Percentiles rank a stretch among this genome's conserved stretches.
phyloP scores from a whole-genome alignment of 768 basidiomycete genomes.

The Tricholoma terreum region DNA sequence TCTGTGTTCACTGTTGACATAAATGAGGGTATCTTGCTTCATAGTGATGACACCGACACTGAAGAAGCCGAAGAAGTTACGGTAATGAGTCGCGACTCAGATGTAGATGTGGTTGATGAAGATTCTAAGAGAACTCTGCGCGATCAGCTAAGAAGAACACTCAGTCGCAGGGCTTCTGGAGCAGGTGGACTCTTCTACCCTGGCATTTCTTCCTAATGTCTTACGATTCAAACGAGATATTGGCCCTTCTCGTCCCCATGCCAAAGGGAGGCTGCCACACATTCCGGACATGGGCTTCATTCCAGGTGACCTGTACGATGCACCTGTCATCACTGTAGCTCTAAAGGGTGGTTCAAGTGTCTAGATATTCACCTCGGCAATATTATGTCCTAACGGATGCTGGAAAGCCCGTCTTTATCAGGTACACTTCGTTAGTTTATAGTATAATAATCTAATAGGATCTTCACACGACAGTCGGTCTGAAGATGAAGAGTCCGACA shows the following conservation, averaged over 20 bases:
- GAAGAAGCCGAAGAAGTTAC: conserved; percentile 51
- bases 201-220: conserved; percentile 1
- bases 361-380: conserved; percentile 56
- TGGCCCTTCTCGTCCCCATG: conserved; percentile 25
- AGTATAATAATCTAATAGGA: background rate
- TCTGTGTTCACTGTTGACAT: conserved; percentile 67
- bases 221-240: conserved; percentile 21
- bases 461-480: conserved; percentile 39
- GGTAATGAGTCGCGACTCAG: conserved; percentile 40
- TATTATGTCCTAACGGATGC: conserved; percentile 95
- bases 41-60: conserved; percentile 64
- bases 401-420: conserved; percentile 95
- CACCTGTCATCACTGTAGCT: background rate
- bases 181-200: conserved; percentile 35
- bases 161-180: conserved; percentile 49
- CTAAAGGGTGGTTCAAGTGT: conserved; percentile 25
- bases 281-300: conserved; percentile 39
- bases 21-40: conserved; percentile 66
- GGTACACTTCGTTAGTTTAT: conserved; percentile 42
- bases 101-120: conserved; percentile 43
- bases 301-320: conserved; percentile 29
- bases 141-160: conserved; percentile 67
- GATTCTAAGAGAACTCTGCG: conserved; percentile 62
- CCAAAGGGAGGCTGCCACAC: conserved; percentile 29
- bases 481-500: conserved; percentile 55